Base-by-base conservation (phyloP, 805 yeast species). In the Nakazawaea peltata region DNA sequence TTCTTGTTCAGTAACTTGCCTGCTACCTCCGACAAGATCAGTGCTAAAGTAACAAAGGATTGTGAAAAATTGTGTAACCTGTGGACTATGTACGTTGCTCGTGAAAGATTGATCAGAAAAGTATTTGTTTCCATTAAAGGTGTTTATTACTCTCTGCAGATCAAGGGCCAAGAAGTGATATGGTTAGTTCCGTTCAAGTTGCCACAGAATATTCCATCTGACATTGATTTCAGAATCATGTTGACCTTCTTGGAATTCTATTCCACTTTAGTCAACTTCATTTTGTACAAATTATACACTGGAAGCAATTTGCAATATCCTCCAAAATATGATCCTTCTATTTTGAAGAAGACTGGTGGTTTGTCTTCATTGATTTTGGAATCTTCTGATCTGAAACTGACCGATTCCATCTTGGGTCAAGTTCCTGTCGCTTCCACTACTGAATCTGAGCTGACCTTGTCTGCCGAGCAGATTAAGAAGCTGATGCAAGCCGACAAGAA, bases 121-220 rank as follows among this genome's bases (percentile, higher is more conserved):
- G 95, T 87, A 12, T 92, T 92, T 63, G 97, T 92, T 26, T 82
- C 95, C 32, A 90, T 92, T 53, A 92, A 92, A 61, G 98, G 98
- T 64, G 94, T 90, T 13, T 92, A 92, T 61, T 92, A 90, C 55
- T 86, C 87, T 57, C 97, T 96, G 23, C 73, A 57, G 42, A 77
- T 92, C 31, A 78, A 73, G 57, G 98, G 98, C 46, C 95, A 87
- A 59, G 95, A 85, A 46, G 71, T 92, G 30, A 74, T 90, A 61
- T 92, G 98, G 98, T 74, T 92, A 41, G 94, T 86, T 31, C 98
- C 98, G 17, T 92, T 81, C 72, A 92, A 87, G 60, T 92, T 88
- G 67, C 96, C 98, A 14, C 94, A 90, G 58, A 83, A 83, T 58
- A 81, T 92, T 47, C 97, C 98, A 31, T 62, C 81, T 30, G 97